These are phyloP conservation scores for Fragilaria radians DNA, from an alignment of 108 stramenopile species.

Conservation along the genomic window DNA sequence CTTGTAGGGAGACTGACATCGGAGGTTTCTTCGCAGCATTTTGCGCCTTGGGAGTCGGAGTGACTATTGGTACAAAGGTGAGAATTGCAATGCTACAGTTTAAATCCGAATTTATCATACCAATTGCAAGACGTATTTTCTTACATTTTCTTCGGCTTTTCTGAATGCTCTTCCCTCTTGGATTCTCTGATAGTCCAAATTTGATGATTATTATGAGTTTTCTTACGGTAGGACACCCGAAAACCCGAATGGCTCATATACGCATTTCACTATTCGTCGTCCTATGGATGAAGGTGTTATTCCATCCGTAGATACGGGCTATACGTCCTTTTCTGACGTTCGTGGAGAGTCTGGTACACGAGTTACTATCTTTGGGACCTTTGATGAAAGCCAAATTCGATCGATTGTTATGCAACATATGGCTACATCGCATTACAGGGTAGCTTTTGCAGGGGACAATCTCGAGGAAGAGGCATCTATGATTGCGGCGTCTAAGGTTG, in stretches of 20 bases:
- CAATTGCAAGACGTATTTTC: background rate
- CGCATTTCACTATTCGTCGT: conserved; percentile 24
- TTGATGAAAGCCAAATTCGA: conserved; percentile 17
- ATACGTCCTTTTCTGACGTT: conserved; percentile 23
- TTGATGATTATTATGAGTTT: conserved; percentile 44
- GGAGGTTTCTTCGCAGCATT: conserved; percentile 43
- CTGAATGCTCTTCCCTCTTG: background rate
- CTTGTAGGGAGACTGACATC: conserved; percentile 12
- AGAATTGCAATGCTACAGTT: background rate
- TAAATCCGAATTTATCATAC: background rate
- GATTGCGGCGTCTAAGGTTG: conserved; percentile 23
- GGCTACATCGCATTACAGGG: conserved; percentile 33
- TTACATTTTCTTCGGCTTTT: background rate
- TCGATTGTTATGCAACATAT: conserved; percentile 26
- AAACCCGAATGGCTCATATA: background rate
- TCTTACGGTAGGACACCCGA: conserved; percentile 8
- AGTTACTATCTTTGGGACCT: conserved; percentile 25
- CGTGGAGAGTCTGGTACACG: conserved; percentile 38
- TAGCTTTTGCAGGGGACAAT: conserved; percentile 17
- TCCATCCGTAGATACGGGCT: conserved; percentile 21
- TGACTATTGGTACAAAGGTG: conserved; percentile 36
- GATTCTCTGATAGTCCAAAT: conserved; percentile 16
- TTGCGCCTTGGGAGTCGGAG: conserved; percentile 22
- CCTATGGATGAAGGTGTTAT: conserved; percentile 24
- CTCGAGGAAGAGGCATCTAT: conserved; percentile 20